Conservation (phyloP, 1,284 basidiomycete genomes). For the Naganishia albida region DNA sequence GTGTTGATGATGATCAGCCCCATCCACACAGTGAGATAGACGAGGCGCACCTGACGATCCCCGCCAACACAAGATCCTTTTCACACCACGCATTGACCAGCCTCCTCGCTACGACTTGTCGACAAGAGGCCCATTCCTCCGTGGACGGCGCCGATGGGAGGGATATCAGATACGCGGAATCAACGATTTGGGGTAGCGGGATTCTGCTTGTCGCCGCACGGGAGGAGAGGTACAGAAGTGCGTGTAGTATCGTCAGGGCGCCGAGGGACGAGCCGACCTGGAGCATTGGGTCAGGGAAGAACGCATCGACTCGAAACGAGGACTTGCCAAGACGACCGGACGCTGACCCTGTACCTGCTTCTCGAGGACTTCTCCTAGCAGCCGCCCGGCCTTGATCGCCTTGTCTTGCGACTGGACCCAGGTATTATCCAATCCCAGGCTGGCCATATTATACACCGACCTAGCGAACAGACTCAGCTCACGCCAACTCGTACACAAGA, state of each 20-base stretch:
- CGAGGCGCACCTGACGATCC: constrained; percentile 53
- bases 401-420: constrained; percentile 57
- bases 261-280: constrained; percentile 61
- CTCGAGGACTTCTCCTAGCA: constrained; percentile 60
- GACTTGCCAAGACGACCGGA: constrained; percentile 56
- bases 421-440: constrained; percentile 52
- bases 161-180: constrained; percentile 58
- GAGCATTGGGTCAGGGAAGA: background rate
- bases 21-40: background rate
- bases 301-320: background rate
- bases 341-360: constrained; percentile 61
- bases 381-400: constrained; percentile 58
- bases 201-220: constrained; percentile 41
- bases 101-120: constrained; percentile 56
- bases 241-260: constrained; percentile 58
- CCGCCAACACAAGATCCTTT: constrained; percentile 59
- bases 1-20: background rate
- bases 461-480: constrained; percentile 38
- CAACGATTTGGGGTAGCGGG: constrained; percentile 55
- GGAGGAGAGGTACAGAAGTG: constrained; percentile 57
- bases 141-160: constrained; percentile 56
- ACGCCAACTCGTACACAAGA: constrained; percentile 42
- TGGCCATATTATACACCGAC: constrained; percentile 49
- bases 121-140: constrained; percentile 55
- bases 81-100: constrained; percentile 58